Base-by-base conservation (phyloP, 805 yeast species). In the Yarrowia porcina region DNA sequence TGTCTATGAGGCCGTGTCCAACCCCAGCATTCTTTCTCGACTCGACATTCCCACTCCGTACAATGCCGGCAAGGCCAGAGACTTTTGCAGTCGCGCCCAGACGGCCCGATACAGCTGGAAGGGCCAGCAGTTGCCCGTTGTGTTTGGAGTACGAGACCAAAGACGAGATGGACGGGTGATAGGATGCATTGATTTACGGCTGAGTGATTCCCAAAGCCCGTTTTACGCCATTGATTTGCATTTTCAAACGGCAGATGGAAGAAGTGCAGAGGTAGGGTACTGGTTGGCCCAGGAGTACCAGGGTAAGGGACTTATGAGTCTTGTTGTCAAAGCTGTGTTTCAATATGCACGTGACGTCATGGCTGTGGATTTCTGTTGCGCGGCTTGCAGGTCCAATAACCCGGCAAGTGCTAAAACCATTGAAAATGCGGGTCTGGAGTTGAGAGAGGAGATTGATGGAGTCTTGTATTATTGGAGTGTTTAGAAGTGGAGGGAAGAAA, bases 21-120 rank as follows among this genome's bases (percentile, higher is more conserved):
- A 56, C 38, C 61, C 61, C 49, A 17, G 20, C 6, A 21, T 56
- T 4, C 15, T 39, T 8, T 20, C 27, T 28, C 21, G 49, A 15
- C 49, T 56, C n/a, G 39, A 30, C 47, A 18, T 56, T 20, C 61
- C 61, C 3, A 28, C 18, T n/a, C 61, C 61, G n/a, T 56, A 56
- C 23, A 30, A 28, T 27, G 39, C 18, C 12, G 12, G 23, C 47
- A 28, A 56, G 28, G 61, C 61, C 28, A 17, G 30, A 23, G 61
- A 56, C 5, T 56, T 56, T 12, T 56, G 61, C 9, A 3, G 7
- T 5, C 12, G 39, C n/a, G 61, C 49, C 20, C 17, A 56, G 2
- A 8, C n/a, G 18, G 49, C 61, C 3, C 38, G 61, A 1, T 56
- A 56, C 25, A 5, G 25, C 23, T 39, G 15, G 21, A 13, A 18